Evolutionary conservation across 257 asterid species (phyloP), one percentile per base, ranked within the genome.

Genomic region (Handroanthus guayacan): DNA sequence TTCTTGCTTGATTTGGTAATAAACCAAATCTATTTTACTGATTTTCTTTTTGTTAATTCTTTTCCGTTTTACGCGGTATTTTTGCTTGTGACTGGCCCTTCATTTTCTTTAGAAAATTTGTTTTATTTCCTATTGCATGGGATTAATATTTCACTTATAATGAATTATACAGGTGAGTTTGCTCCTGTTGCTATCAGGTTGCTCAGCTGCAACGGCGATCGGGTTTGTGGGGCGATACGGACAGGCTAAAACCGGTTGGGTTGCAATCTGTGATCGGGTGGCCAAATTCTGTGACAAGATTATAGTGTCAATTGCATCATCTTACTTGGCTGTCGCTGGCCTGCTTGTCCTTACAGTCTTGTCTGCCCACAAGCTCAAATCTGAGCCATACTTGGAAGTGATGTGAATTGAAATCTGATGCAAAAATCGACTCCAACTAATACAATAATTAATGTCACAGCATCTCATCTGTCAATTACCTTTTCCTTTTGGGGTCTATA

Each of bases 1-100:
- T 52, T 82, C 64, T n/a, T 84, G 62, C 71, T 6, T 77, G 88
- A 86, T 72, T 51, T 86, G 90, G 90, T 86, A 78, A 78, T 50
- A 12, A 39, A 1, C 16, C 13, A 25, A 18, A 18, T 41, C 8
- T 41, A 41, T 41, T 5, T 8, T 4, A 39, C 0, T 3, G 44
- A 39, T 39, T 39, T 39, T 39, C 44, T 4, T 39, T 39, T 39
- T 39, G 2, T 6, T 39, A 6, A 9, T 16, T 50, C 20, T 34
- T 38, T 38, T 18, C 1, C 8, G 4, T n/a, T 56, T 10, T 11
- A 17, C 5, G n/a, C 8, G 12, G 8, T 8, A 39, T 51, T 11
- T 8, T 51, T 51, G 16, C 6, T 52, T 16, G 1, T 52, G 20
- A 14, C 4, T 51, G 1, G 4, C 7, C 16, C 14, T 14, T 52